A percentile compares a stretch with the other conserved stretches of the same genome.
phyloP scores from a whole-genome alignment of 73 alveolate species.

The Stentor coeruleus region DNA sequence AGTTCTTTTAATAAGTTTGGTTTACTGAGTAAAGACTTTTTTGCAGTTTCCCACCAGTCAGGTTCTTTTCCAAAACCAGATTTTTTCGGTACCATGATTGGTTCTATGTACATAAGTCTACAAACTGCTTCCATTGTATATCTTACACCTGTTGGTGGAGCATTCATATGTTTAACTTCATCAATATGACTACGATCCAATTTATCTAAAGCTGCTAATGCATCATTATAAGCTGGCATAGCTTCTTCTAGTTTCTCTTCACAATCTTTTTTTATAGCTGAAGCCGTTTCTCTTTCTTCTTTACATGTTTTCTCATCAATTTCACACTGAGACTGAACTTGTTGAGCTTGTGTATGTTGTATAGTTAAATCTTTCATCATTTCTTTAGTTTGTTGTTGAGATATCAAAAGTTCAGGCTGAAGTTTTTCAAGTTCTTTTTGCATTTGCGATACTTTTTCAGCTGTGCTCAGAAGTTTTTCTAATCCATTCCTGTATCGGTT shows the following conservation, averaged over 20 bases:
- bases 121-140: conserved; percentile 53
- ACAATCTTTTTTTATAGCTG: conserved; percentile 65
- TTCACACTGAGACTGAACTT: conserved; percentile 43
- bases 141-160: conserved; percentile 78
- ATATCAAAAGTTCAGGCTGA: conserved; percentile 76
- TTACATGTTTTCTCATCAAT: conserved; percentile 42
- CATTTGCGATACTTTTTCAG: conserved; percentile 72
- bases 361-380: conserved; percentile 43
- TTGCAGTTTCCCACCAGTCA: conserved; percentile 85
- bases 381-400: conserved; percentile 54
- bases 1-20: conserved; percentile 71
- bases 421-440: conserved; percentile 74
- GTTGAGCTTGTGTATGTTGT: conserved; percentile 58
- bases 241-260: conserved; percentile 87
- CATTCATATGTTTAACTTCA: conserved; percentile 74
- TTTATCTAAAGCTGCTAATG: conserved; percentile 86
- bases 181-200: conserved; percentile 69
- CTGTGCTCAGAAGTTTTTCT: conserved; percentile 78
- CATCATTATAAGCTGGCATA: conserved; percentile 95
- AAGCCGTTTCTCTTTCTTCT: conserved; percentile 64
- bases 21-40: conserved; percentile 61
- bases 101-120: conserved; percentile 44
- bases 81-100: conserved; percentile 67
- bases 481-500: conserved; percentile 77
- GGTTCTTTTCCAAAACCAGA: conserved; percentile 65